Evolutionary conservation across 495 filamentous ascomycete species (phyloP).

Genomic region (Lepraria neglecta): DNA sequence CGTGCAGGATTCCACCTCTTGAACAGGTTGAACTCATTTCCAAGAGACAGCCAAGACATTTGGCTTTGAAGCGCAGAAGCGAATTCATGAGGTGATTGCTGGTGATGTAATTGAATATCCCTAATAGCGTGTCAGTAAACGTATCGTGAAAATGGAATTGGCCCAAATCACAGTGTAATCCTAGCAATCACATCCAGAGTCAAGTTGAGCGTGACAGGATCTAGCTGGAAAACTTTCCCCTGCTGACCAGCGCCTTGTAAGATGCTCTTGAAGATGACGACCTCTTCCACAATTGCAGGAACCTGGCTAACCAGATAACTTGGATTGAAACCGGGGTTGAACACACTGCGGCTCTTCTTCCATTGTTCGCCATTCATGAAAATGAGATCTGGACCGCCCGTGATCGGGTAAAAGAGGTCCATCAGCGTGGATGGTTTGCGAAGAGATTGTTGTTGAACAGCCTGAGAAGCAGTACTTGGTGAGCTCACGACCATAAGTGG

Average conservation of each 20-base stretch:
- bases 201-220: constrained; percentile 29
- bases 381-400: constrained; percentile 28
- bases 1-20: constrained; percentile 21
- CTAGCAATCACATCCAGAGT: constrained; percentile 36
- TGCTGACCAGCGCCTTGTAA: constrained; percentile 24
- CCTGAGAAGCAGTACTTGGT: constrained; percentile 41
- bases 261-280: constrained; percentile 26
- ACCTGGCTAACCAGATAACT: constrained; percentile 29
- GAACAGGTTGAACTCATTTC: constrained; percentile 23
- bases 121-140: constrained; percentile 28
- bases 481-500: neutral
- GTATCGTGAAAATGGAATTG: constrained; percentile 29
- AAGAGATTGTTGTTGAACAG: constrained; percentile 18
- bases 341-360: constrained; percentile 31
- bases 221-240: constrained; percentile 28
- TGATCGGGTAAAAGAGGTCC: constrained; percentile 24
- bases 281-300: constrained; percentile 31
- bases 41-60: constrained; percentile 23
- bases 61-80: too few species aligned
- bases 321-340: constrained; percentile 33
- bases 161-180: constrained; percentile 25
- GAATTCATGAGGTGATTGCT: too few species aligned
- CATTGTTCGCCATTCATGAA: constrained; percentile 29
- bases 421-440: constrained; percentile 19
- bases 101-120: too few species aligned